Evolutionary conservation across 129 eudicot genomes (phyloP), one percentile per base, ranked within the genome.

Genomic region (Centella asiatica): DNA sequence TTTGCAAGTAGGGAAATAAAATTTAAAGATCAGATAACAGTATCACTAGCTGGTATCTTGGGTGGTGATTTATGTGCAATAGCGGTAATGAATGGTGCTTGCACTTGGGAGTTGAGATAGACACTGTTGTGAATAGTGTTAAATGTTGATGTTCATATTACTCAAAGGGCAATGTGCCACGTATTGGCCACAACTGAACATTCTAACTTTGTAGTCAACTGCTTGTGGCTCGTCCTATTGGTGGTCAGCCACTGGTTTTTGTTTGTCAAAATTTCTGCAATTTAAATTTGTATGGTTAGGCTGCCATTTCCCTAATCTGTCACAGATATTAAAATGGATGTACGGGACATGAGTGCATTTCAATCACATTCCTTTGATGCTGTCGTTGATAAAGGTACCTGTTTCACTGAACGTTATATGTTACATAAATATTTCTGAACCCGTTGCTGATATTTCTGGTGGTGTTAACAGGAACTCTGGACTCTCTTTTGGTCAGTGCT

Each of bases 401-500:
- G 46, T 69, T 56, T 50, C 8, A 37, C 18, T 1, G 34, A 22
- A 33, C 5, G 1, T 10, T 45, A 56, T 55, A 11, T 57, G 9
- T 31, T 42, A 20, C 45, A 73, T 19, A 45, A 13, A 57, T 50
- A 2, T 4, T 69, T 27, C 66, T 17, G 20, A 53, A 31, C 44
- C 19, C 14, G 22, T 69, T 67, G 72, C 78, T 83, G 64, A 80
- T 72, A 37, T 44, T 24, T 67, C 44, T 66, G 46, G 15, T 61
- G 46, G 34, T 46, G 62, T 64, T 72, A 76, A 51, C 80, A 90
- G 97, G 97, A 64, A 90, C 95, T 29, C 79, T 90, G 74, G 97
- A 90, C 76, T 83, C 97, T 67, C 80, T 90, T 64, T 71, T 86
- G 95, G 97, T 90, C 77, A 86, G 95, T 83, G 52, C 40, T 52